phyloP scores from a whole-genome alignment of 2,329 filamentous ascomycete genomes.

The Aspergillus phoenicis region DNA sequence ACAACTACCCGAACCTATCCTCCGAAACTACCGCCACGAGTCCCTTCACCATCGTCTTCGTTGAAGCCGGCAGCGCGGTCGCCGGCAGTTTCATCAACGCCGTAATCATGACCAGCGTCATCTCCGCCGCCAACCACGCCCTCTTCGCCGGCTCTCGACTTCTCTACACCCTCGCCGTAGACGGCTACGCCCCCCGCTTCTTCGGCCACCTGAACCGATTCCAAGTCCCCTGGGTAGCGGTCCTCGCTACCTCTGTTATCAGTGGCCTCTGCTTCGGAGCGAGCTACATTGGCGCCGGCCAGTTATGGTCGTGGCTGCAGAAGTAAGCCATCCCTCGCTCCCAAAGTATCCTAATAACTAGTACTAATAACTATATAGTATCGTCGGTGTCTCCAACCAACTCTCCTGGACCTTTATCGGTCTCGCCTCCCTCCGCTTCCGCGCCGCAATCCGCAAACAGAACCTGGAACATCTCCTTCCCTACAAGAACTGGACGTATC shows the following conservation, averaged over 20 bases:
- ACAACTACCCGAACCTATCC: conserved; percentile 53
- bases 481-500: conserved; percentile 69
- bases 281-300: conserved; percentile 65
- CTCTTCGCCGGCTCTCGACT: conserved; percentile 60
- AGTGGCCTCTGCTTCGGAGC: conserved; percentile 65
- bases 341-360: not conserved
- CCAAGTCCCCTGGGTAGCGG: conserved; percentile 57
- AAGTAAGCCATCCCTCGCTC: conserved; percentile 48
- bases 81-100: conserved; percentile 64
- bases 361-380: conserved; percentile 35
- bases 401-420: conserved; percentile 66
- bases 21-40: conserved; percentile 51
- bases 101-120: conserved; percentile 61
- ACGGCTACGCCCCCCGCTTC: conserved; percentile 58
- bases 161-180: conserved; percentile 59
- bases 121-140: conserved; percentile 62
- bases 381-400: conserved; percentile 69
- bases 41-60: conserved; percentile 65
- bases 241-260: conserved; percentile 57
- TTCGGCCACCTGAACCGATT: conserved; percentile 56
- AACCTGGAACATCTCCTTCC: conserved; percentile 64
- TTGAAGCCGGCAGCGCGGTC: conserved; percentile 57
- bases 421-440: conserved; percentile 67
- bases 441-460: conserved; percentile 58
- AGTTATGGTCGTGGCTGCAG: conserved; percentile 68